Evolutionary conservation across 2,329 filamentous ascomycete genomes (phyloP).

Genomic region (Cytospora piceicola): DNA sequence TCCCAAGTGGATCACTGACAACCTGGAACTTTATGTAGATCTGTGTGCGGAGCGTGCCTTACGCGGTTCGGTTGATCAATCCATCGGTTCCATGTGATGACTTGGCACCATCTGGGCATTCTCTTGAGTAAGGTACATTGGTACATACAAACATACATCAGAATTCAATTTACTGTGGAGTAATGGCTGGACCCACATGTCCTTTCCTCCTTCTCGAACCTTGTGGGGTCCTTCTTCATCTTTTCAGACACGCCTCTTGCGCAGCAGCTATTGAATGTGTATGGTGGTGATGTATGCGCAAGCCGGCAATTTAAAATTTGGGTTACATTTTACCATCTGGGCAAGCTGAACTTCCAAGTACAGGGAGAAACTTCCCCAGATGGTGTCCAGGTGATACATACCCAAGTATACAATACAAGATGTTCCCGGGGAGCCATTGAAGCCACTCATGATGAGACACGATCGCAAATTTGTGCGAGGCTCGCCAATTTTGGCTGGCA

Average conservation of each 20-base stretch:
- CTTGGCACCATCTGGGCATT: neutral
- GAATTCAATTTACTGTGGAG: too few species aligned
- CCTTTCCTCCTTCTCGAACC: neutral
- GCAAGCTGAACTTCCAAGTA: neutral
- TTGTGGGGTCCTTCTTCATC: neutral
- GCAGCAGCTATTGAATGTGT: too few species aligned
- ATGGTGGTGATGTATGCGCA: neutral
- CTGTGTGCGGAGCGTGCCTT: neutral
- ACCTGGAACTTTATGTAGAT: too few species aligned
- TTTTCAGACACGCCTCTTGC: neutral
- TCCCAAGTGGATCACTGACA: neutral
- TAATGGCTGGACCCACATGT: neutral
- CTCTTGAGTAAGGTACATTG: too few species aligned
- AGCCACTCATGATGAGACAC: neutral
- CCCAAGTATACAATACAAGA: neutral
- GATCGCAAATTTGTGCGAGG: neutral
- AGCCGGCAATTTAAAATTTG: neutral
- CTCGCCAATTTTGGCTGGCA: constrained; percentile 4
- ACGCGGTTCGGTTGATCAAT: neutral
- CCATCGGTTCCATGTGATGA: neutral
- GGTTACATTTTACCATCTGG: neutral
- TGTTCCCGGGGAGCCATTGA: neutral
- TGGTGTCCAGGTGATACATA: neutral
- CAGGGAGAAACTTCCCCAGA: neutral
- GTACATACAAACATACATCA: too few species aligned